Conservation (phyloP, 257 asterid genomes). For the Cruciata laevipes region DNA sequence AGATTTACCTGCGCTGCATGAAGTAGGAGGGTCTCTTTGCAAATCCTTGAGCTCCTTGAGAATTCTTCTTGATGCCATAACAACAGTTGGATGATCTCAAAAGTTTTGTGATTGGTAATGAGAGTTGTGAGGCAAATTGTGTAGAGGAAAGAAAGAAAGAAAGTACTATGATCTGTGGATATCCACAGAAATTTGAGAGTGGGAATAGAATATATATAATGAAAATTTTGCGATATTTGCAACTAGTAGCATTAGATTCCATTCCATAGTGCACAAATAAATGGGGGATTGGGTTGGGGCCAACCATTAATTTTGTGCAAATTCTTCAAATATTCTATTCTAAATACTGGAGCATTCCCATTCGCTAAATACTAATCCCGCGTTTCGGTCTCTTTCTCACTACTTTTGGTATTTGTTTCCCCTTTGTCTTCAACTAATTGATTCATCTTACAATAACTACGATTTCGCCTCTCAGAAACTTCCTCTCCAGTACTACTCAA, state of each 20-base stretch:
- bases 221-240: slow-evolving; percentile 5
- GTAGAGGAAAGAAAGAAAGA: slow-evolving; percentile 6
- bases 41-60: slow-evolving; percentile 77
- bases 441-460: neutral
- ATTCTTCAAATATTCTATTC: slow-evolving; percentile 4
- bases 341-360: neutral
- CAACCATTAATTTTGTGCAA: slow-evolving; percentile 15
- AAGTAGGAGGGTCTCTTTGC: slow-evolving; percentile 92
- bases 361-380: neutral
- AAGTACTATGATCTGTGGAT: slow-evolving; percentile 8
- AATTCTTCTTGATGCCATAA: slow-evolving; percentile 80
- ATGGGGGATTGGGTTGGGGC: slow-evolving; percentile 8
- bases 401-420: neutral
- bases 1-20: slow-evolving; percentile 98
- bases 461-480: neutral
- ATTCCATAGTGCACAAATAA: slow-evolving; percentile 28
- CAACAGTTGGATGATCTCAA: neutral
- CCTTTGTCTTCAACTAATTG: neutral
- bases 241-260: slow-evolving; percentile 21
- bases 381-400: neutral
- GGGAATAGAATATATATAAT: neutral
- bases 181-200: slow-evolving; percentile 5
- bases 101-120: neutral
- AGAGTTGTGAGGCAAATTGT: neutral
- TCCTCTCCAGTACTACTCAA: neutral